A percentile compares a stretch with the other conserved stretches of the same genome.
These are phyloP conservation scores for Leishmania major DNA, from an alignment of 208 protist species.

Conservation along the genomic window DNA sequence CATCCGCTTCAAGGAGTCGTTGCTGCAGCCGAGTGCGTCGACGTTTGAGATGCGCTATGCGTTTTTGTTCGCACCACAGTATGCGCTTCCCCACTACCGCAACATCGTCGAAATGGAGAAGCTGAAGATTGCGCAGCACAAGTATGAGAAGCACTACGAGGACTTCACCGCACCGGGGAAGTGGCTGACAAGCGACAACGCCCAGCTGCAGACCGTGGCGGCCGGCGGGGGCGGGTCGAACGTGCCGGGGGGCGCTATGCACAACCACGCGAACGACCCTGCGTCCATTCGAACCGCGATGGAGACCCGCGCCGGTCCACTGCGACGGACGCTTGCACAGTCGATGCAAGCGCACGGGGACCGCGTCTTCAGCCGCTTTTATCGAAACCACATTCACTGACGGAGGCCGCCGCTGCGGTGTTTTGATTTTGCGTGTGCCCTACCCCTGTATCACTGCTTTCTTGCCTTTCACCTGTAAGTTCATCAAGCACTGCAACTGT, in stretches of 20 bases:
- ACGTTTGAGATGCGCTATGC: constrained; percentile 89
- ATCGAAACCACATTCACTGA: constrained; percentile 84
- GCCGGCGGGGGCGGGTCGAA: constrained; percentile 69
- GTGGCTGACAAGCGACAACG: constrained; percentile 81
- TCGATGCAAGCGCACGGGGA: constrained; percentile 83
- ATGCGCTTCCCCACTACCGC: constrained; percentile 65
- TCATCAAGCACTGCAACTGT: not conserved
- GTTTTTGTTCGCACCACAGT: constrained; percentile 59
- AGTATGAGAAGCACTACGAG: constrained; percentile 90
- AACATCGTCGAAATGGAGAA: constrained; percentile 90
- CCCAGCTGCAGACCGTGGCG: constrained; percentile 75
- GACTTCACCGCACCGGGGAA: constrained; percentile 83
- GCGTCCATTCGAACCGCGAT: constrained; percentile 48
- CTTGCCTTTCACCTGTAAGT: no score
- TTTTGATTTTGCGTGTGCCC: not conserved
- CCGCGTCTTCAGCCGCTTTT: constrained; percentile 82
- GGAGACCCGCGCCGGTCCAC: constrained; percentile 72
- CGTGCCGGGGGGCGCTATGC: constrained; percentile 67
- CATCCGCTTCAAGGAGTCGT: constrained; percentile 88
- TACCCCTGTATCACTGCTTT: not conserved
- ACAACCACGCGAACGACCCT: constrained; percentile 59
- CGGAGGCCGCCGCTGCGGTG: not conserved
- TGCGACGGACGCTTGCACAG: constrained; percentile 55
- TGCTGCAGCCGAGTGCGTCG: constrained; percentile 85
- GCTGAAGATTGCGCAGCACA: constrained; percentile 88